Conservation (phyloP, 805 yeast genomes). For the Metschnikowia lochheadii region DNA sequence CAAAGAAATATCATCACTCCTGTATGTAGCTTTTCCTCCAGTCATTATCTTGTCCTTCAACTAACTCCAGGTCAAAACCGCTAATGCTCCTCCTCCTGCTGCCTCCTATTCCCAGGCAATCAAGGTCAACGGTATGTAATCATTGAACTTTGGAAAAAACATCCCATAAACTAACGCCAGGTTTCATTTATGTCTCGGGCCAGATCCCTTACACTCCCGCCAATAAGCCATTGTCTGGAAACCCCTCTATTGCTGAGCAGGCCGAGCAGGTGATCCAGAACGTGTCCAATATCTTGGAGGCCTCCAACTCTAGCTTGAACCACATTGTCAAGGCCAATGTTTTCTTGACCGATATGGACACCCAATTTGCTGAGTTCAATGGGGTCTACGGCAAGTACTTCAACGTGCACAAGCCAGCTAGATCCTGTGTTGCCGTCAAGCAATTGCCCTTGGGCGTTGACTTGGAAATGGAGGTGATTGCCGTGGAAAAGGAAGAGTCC, state of each 20-base stretch:
- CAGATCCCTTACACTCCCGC: slow-evolving; percentile 89
- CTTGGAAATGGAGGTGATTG: slow-evolving; percentile 90
- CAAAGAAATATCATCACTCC: slow-evolving; percentile 20
- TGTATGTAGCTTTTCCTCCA: slow-evolving; percentile 6
- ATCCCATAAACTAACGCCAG: slow-evolving; percentile 27
- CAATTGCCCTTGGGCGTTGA: slow-evolving; percentile 84
- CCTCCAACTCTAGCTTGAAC: slow-evolving; percentile 78
- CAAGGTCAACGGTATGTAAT: slow-evolving; percentile 62
- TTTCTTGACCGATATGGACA: slow-evolving; percentile 83
- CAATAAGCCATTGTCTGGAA: slow-evolving; percentile 72
- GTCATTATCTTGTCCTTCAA: slow-evolving; percentile 7
- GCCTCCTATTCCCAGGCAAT: slow-evolving; percentile 96
- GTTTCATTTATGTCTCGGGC: slow-evolving; percentile 88
- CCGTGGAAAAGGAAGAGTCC: slow-evolving; percentile 53
- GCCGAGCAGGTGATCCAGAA: slow-evolving; percentile 72
- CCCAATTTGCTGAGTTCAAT: slow-evolving; percentile 79
- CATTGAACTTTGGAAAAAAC: background rate
- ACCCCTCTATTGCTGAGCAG: slow-evolving; percentile 61
- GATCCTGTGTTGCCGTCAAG: slow-evolving; percentile 96
- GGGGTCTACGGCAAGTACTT: slow-evolving; percentile 78
- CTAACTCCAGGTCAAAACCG: slow-evolving; percentile 50
- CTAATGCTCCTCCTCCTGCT: slow-evolving; percentile 91
- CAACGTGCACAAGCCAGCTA: slow-evolving; percentile 81
- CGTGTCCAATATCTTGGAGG: slow-evolving; percentile 69
- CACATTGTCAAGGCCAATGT: slow-evolving; percentile 85